Conservation (phyloP, 306 rosid species). For the Prosopis cineraria region DNA sequence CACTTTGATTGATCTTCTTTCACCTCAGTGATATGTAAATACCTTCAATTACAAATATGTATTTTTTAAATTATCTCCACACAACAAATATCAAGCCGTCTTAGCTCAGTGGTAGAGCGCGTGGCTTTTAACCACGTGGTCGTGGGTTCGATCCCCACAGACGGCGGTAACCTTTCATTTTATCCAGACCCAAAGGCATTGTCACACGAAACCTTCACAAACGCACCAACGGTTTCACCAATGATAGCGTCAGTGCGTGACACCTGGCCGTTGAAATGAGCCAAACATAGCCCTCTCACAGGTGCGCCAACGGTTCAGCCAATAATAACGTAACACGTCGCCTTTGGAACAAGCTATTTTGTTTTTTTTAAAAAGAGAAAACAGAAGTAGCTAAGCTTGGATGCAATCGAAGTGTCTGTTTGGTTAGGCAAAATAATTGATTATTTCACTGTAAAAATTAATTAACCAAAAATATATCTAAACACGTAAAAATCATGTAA, state of each 20-base stretch:
- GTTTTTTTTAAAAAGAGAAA: too few relatives aligned
- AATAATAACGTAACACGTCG: not conserved
- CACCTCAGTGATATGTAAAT: too few relatives aligned
- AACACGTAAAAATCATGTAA: too few relatives aligned
- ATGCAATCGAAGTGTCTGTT: too few relatives aligned
- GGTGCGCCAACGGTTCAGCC: not conserved
- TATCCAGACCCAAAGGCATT: not conserved
- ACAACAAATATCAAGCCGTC: constrained; percentile 40
- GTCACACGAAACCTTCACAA: not conserved
- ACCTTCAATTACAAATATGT: too few relatives aligned
- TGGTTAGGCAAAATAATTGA: too few relatives aligned
- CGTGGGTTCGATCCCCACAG: constrained; percentile 86
- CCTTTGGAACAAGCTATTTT: too few relatives aligned
- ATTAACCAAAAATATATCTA: too few relatives aligned
- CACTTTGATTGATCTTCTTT: too few relatives aligned
- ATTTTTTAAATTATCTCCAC: too few relatives aligned
- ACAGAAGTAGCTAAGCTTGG: too few relatives aligned
- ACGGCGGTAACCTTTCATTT: constrained; percentile 19
- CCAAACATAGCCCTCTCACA: not conserved
- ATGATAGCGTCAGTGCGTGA: not conserved
- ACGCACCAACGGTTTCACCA: not conserved
- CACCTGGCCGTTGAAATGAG: not conserved
- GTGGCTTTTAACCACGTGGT: constrained; percentile 87
- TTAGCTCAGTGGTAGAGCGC: constrained; percentile 86
- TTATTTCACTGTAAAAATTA: too few relatives aligned